phyloP scores from a whole-genome alignment of 805 yeast genomes.

The Lipomyces japonicus region DNA sequence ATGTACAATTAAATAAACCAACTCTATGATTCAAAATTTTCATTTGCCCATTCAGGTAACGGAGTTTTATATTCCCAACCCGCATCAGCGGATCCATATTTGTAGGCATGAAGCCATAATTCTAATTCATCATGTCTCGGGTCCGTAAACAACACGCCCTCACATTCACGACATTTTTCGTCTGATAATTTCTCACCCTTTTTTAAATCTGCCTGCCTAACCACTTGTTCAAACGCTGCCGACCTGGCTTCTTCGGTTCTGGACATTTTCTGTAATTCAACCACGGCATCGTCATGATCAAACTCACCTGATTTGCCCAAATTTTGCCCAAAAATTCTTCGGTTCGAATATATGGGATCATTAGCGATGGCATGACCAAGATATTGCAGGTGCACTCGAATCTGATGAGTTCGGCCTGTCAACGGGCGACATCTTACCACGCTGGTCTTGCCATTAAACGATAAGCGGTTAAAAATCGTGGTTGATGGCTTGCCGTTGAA shows the following conservation, averaged over 20 bases:
- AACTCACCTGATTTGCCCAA: constrained; percentile 63
- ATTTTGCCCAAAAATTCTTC: constrained; percentile 69
- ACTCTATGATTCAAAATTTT: constrained; percentile 12
- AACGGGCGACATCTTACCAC: constrained; percentile 79
- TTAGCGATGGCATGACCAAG: constrained; percentile 89
- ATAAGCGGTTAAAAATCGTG: constrained; percentile 63
- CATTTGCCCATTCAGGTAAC: constrained; percentile 75
- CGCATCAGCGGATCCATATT: constrained; percentile 39
- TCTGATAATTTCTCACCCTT: constrained; percentile 65
- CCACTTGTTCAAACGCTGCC: constrained; percentile 22
- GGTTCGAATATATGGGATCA: constrained; percentile 85
- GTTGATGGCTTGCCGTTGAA: constrained; percentile 55
- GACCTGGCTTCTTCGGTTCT: constrained; percentile 28
- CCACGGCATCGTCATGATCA: constrained; percentile 48
- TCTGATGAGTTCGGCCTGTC: constrained; percentile 95
- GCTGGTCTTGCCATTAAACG: constrained; percentile 60
- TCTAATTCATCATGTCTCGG: constrained; percentile 87
- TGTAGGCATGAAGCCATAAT: constrained; percentile 86
- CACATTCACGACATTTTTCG: constrained; percentile 62
- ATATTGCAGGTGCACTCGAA: constrained; percentile 85
- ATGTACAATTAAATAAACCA: background rate
- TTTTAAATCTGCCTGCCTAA: constrained; percentile 10
- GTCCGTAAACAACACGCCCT: constrained; percentile 68
- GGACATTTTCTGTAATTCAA: constrained; percentile 39
- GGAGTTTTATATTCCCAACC: constrained; percentile 73